phyloP scores from a whole-genome alignment of 2,329 filamentous ascomycete genomes.

The Elsinoe perseae region DNA sequence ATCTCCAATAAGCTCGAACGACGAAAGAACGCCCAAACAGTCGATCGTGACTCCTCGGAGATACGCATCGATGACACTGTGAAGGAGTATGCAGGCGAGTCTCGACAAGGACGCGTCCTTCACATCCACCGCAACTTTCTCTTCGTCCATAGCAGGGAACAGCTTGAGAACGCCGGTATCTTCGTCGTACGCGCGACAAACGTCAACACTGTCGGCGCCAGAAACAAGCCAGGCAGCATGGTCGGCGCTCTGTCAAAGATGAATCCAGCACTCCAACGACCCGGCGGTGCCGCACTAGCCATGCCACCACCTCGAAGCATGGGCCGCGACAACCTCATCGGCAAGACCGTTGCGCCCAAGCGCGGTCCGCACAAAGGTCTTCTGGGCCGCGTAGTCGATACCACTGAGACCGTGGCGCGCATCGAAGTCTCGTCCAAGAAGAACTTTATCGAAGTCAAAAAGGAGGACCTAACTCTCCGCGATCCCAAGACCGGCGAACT shows the following conservation, averaged over 20 bases:
- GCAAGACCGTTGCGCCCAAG: slow-evolving; percentile 82
- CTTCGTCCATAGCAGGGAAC: slow-evolving; percentile 77
- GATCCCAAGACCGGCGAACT: slow-evolving; percentile 68
- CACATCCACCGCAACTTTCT: slow-evolving; percentile 91
- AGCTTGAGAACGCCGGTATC: slow-evolving; percentile 79
- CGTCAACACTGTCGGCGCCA: slow-evolving; percentile 86
- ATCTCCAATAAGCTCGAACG: slow-evolving; percentile 82
- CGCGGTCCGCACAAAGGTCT: slow-evolving; percentile 88
- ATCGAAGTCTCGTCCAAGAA: slow-evolving; percentile 92
- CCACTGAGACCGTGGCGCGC: slow-evolving; percentile 75
- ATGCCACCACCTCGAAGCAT: slow-evolving; percentile 64
- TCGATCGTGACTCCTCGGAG: slow-evolving; percentile 86
- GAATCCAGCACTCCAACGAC: slow-evolving; percentile 80
- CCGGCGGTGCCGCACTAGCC: slow-evolving; percentile 48
- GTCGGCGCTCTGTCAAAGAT: slow-evolving; percentile 79
- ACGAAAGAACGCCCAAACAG: slow-evolving; percentile 72
- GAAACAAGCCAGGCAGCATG: slow-evolving; percentile 65
- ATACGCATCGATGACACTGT: slow-evolving; percentile 88
- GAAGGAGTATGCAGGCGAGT: slow-evolving; percentile 79
- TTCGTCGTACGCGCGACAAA: slow-evolving; percentile 81
- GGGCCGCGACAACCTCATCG: slow-evolving; percentile 75
- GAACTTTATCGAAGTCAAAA: slow-evolving; percentile 79
- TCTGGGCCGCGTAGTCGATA: slow-evolving; percentile 90
- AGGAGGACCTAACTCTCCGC: slow-evolving; percentile 74
- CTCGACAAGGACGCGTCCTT: slow-evolving; percentile 77